These are phyloP conservation scores for Talaromyces adpressus DNA, from an alignment of 495 filamentous ascomycete genomes.

Conservation along the genomic window DNA sequence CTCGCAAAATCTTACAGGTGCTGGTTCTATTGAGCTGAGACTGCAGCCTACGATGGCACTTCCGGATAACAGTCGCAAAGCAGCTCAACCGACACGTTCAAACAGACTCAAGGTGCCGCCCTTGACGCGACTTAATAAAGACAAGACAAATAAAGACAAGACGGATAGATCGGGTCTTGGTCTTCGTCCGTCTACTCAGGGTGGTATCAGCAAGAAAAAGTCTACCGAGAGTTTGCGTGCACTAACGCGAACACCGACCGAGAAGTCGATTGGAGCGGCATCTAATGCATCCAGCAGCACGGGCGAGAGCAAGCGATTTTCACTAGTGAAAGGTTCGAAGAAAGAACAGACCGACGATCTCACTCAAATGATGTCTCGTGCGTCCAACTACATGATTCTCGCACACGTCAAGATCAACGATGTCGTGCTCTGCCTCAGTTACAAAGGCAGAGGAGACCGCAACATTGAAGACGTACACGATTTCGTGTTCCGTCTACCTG, in stretches of 20 bases:
- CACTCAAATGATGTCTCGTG: constrained; percentile 95
- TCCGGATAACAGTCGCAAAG: constrained; percentile 38
- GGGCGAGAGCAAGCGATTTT: constrained; percentile 51
- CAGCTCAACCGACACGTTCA: constrained; percentile 21
- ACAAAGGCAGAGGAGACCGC: constrained; percentile 91
- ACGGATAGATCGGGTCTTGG: constrained; percentile 14
- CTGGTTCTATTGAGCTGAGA: constrained; percentile 68
- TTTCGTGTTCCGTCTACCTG: constrained; percentile 92
- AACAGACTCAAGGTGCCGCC: constrained; percentile 39
- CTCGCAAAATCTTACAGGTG: constrained; percentile 36
- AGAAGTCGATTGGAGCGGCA: constrained; percentile 30
- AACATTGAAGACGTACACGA: constrained; percentile 96
- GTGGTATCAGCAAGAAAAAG: constrained; percentile 47
- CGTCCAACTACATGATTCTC: constrained; percentile 95
- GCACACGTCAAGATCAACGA: constrained; percentile 91
- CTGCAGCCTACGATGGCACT: constrained; percentile 70
- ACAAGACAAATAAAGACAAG: constrained; percentile 22
- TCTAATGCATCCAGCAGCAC: constrained; percentile 48
- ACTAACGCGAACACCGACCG: constrained; percentile 40
- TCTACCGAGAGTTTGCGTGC: constrained; percentile 61
- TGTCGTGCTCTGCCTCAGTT: constrained; percentile 90
- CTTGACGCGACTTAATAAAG: constrained; percentile 32
- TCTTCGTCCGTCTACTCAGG: constrained; percentile 25
- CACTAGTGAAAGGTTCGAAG: constrained; percentile 44
- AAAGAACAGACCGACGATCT: constrained; percentile 73